phyloP scores from a whole-genome alignment of 2,329 filamentous ascomycete genomes.

The Fusarium sp. region DNA sequence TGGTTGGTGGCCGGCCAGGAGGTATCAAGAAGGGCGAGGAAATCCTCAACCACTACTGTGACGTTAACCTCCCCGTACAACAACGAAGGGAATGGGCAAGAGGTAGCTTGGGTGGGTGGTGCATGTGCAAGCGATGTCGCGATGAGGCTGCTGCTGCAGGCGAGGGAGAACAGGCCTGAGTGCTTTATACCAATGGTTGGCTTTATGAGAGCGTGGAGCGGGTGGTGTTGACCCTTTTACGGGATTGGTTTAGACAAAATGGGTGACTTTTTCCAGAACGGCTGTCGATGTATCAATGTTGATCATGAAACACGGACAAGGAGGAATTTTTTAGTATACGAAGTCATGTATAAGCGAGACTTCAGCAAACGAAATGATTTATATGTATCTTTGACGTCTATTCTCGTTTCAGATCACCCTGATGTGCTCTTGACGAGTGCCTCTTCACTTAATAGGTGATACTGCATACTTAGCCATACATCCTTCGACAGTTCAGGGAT shows the following conservation, averaged over 20 bases:
- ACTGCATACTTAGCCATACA: background rate
- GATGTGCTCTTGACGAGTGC: background rate
- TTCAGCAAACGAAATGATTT: background rate
- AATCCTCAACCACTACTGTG: conserved; percentile 94
- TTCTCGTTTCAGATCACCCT: background rate
- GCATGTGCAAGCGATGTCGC: conserved; percentile 85
- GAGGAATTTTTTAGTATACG: background rate
- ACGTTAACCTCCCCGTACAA: conserved; percentile 80
- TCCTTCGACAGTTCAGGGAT: background rate
- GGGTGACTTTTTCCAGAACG: conserved; percentile 2
- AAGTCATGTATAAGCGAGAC: conserved; percentile 13
- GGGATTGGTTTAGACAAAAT: conserved; percentile 32
- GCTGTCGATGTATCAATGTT: conserved; percentile 9
- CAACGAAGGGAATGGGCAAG: conserved; percentile 89
- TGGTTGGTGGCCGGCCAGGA: conserved; percentile 62
- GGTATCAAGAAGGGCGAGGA: conserved; percentile 85
- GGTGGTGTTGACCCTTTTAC: conserved; percentile 13
- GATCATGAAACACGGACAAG: background rate
- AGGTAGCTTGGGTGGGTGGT: conserved; percentile 88
- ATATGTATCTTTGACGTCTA: background rate
- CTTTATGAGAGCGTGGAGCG: conserved; percentile 16
- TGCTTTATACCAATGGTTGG: background rate
- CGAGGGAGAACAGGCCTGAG: conserved; percentile 24
- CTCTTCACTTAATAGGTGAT: background rate
- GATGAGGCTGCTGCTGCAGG: conserved; percentile 69